Conservation (phyloP, 495 filamentous ascomycete species). For the Cladorrhinum samala region DNA sequence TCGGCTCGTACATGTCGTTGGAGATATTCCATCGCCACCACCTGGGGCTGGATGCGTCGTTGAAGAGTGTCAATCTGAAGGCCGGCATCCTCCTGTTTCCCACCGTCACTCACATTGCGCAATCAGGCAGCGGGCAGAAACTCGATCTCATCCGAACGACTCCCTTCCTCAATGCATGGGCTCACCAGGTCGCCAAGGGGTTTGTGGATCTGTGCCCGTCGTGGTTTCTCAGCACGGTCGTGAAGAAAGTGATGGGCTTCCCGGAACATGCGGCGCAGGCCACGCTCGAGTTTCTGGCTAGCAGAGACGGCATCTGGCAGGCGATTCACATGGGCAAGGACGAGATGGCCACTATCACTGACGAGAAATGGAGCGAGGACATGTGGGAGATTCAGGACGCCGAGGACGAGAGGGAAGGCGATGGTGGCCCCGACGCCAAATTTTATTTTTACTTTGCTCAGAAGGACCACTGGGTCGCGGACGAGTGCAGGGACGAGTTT, state of each 20-base stretch:
- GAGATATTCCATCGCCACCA: constrained; percentile 54
- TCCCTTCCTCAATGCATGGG: constrained; percentile 49
- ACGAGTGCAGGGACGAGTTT: constrained; percentile 66
- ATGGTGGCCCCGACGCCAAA: constrained; percentile 14
- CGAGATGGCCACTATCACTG: constrained; percentile 70
- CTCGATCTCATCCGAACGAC: constrained; percentile 47
- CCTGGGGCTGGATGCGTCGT: neutral
- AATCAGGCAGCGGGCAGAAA: constrained; percentile 56
- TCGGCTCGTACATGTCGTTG: constrained; percentile 71
- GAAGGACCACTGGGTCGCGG: constrained; percentile 76
- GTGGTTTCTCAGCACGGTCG: constrained; percentile 34
- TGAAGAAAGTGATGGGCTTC: constrained; percentile 47
- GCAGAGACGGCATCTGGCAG: constrained; percentile 60
- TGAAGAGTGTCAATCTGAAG: constrained; percentile 18
- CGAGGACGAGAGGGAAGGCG: constrained; percentile 18
- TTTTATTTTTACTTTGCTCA: constrained; percentile 77
- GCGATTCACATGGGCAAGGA: constrained; percentile 56
- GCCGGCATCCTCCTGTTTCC: constrained; percentile 69
- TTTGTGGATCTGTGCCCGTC: constrained; percentile 45
- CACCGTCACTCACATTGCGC: constrained; percentile 67
- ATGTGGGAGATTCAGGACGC: constrained; percentile 65
- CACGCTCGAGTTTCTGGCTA: constrained; percentile 59
- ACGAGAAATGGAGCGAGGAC: constrained; percentile 73
- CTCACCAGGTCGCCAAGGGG: constrained; percentile 44
- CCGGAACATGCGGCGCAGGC: constrained; percentile 51